Base-by-base conservation (phyloP, 2,329 filamentous ascomycete genomes). In the Aspergillus pseudonomiae region DNA sequence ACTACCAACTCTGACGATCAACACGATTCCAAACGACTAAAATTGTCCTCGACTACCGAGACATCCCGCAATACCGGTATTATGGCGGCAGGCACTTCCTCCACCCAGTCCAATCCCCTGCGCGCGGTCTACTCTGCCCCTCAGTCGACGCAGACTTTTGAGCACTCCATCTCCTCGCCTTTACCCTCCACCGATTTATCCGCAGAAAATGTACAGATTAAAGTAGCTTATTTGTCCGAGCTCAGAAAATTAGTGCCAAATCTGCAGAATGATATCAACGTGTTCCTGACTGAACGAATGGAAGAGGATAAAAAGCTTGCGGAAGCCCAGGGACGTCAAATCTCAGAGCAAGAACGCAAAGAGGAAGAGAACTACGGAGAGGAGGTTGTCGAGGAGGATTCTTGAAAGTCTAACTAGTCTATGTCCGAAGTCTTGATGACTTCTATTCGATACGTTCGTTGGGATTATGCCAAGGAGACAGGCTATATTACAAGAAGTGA, bases 291-390 rank as follows among this genome's bases (percentile, higher is more conserved):
- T 21, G 77, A 82, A 67, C 85, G 84, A 64, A 89, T 89, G 87
- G 86, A 85, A 52, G 83, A 88, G 65, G 87, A 89, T 65, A 88
- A 86, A 65, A 74, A 75, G 36, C 63, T 67, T 1, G 77, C 77
- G 9, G 74, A 72, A 19, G 76, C 75, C 10, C 69, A 71, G 34
- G 73, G 71, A 10, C 72, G 80, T 36, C 69, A 73, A 45, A 62
- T 76, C 28, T 78, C 75, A n/a, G 75, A 76, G 26, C 73, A 77
- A 58, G 77, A 79, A 64, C 73, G 75, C 55, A 78, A 79, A 59
- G 81, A 83, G 60, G 82, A 83, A 64, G 84, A 86, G 66, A 85
- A 93, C 74, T 96, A 97, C 74, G 93, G 93, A 55, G 93, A 96
- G 77, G 93, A 96, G 76, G 86, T 89, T 28, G 81, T 86, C 14